Evolutionary conservation across 768 basidiomycete species (phyloP).

Genomic region (Chalciporus pseudorubinellus): DNA sequence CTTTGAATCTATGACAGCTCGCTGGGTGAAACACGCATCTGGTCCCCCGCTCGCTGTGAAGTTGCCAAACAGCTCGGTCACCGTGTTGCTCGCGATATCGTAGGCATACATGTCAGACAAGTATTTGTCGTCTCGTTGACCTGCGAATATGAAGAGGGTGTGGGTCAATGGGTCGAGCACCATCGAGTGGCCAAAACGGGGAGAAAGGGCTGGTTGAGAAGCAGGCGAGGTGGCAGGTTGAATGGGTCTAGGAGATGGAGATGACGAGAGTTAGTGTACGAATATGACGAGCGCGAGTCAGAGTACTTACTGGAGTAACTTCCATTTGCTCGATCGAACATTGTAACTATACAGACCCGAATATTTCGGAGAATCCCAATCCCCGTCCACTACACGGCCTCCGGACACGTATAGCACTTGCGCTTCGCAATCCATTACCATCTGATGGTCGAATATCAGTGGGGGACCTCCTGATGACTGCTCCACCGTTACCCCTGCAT

Average conservation of each 20-base stretch:
- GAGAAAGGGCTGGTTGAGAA: slow-evolving; percentile 46
- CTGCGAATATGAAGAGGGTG: slow-evolving; percentile 70
- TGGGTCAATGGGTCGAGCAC: slow-evolving; percentile 60
- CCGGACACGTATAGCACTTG: slow-evolving; percentile 78
- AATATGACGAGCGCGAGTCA: neutral
- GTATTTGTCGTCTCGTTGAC: slow-evolving; percentile 64
- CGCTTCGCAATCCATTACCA: slow-evolving; percentile 68
- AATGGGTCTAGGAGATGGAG: slow-evolving; percentile 16
- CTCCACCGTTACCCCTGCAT: neutral
- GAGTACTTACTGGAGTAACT: slow-evolving; percentile 55
- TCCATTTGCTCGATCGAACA: slow-evolving; percentile 65
- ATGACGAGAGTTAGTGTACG: too few species aligned
- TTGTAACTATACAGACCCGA: slow-evolving; percentile 76
- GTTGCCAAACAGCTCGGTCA: slow-evolving; percentile 61
- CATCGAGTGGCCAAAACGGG: slow-evolving; percentile 81
- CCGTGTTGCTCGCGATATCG: slow-evolving; percentile 55
- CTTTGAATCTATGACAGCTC: slow-evolving; percentile 64
- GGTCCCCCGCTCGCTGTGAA: slow-evolving; percentile 63
- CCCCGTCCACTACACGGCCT: slow-evolving; percentile 67
- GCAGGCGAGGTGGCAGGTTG: slow-evolving; percentile 13
- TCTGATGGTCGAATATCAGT: slow-evolving; percentile 77
- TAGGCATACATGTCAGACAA: slow-evolving; percentile 77
- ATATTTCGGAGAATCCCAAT: slow-evolving; percentile 58
- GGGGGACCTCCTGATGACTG: slow-evolving; percentile 69
- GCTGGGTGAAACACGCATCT: slow-evolving; percentile 69